A percentile compares a stretch with the other conserved stretches of the same genome.
phyloP scores from a whole-genome alignment of 208 protist genomes.

The Wallacemonas collosoma region DNA sequence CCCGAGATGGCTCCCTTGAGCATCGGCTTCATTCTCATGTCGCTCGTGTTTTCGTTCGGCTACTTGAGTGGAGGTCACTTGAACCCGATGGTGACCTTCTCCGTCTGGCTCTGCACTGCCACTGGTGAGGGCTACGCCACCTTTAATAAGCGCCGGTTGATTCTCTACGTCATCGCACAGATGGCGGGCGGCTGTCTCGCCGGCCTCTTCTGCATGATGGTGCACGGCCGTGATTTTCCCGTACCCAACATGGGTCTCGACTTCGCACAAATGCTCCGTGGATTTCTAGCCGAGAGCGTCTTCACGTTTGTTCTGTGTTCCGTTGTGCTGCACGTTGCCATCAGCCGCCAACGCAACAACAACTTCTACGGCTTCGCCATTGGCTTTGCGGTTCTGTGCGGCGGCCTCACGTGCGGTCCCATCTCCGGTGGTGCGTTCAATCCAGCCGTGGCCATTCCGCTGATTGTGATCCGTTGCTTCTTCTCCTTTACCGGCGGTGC shows the following conservation, averaged over 20 bases:
- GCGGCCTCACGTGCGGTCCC: constrained; percentile 52
- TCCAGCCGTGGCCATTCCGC: constrained; percentile 62
- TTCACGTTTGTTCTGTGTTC: constrained; percentile 85
- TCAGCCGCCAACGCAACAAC: constrained; percentile 66
- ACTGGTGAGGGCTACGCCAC: constrained; percentile 28
- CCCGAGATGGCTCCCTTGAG: constrained; percentile 70
- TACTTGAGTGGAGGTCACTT: constrained; percentile 84
- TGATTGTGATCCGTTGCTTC: constrained; percentile 72
- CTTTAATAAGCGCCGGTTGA: constrained; percentile 57
- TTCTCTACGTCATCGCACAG: constrained; percentile 77
- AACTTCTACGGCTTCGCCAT: constrained; percentile 85
- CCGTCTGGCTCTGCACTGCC: constrained; percentile 69
- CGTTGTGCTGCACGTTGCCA: constrained; percentile 73
- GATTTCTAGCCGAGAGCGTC: constrained; percentile 75
- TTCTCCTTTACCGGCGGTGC: constrained; percentile 43
- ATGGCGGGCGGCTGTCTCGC: constrained; percentile 65
- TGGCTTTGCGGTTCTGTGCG: constrained; percentile 73
- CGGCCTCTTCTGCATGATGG: constrained; percentile 63
- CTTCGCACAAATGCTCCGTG: constrained; percentile 64
- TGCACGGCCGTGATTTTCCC: constrained; percentile 62
- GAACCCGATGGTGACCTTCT: constrained; percentile 83
- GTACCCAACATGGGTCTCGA: constrained; percentile 67
- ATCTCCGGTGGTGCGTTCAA: constrained; percentile 84
- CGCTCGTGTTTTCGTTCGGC: constrained; percentile 78
- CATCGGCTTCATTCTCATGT: constrained; percentile 79